A percentile compares a stretch with the other conserved stretches of the same genome.
These are phyloP conservation scores for Oryza punctata DNA, from an alignment of 176 grass and related monocot species.

Conservation along the genomic window DNA sequence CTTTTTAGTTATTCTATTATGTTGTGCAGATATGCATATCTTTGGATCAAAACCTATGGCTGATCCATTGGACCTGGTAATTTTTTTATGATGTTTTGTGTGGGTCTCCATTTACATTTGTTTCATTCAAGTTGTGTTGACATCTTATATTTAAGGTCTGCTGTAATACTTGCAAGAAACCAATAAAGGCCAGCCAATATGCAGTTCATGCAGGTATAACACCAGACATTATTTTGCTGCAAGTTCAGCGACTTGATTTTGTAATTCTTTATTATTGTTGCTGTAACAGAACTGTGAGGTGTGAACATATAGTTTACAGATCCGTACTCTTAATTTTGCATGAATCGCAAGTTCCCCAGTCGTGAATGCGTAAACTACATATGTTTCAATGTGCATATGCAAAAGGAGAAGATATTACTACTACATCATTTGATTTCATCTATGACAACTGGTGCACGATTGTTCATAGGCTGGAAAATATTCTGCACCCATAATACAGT, in stretches of 20 bases:
- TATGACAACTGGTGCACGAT: not conserved
- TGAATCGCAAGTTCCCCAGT: not conserved
- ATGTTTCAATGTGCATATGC: conserved; percentile 11
- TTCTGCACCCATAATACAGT: not conserved
- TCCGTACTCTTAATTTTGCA: conserved; percentile 5
- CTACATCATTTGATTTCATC: conserved; percentile 31
- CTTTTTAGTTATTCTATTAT: conserved; percentile 36
- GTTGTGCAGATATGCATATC: conserved; percentile 96
- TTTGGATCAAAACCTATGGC: conserved; percentile 93
- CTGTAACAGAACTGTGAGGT: not conserved
- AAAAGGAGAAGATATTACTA: not conserved
- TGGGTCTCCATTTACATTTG: conserved; percentile 29
- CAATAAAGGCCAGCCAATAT: conserved; percentile 94
- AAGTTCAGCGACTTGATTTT: not conserved
- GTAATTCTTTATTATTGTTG: not conserved
- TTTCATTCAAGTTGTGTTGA: conserved; percentile 28
- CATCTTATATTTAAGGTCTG: conserved; percentile 69
- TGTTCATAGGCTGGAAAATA: not conserved
- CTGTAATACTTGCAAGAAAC: conserved; percentile 91
- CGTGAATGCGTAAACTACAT: not conserved
- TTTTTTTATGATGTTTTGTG: conserved; percentile 34
- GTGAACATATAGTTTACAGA: not conserved
- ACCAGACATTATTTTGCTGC: not conserved
- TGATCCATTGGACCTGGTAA: conserved; percentile 95
- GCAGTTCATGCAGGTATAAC: conserved; percentile 82